A percentile compares a stretch with the other conserved stretches of the same genome.
Conservation (phyloP, 2,329 filamentous ascomycete genomes). For the Scortechinia acanthostroma region DNA sequence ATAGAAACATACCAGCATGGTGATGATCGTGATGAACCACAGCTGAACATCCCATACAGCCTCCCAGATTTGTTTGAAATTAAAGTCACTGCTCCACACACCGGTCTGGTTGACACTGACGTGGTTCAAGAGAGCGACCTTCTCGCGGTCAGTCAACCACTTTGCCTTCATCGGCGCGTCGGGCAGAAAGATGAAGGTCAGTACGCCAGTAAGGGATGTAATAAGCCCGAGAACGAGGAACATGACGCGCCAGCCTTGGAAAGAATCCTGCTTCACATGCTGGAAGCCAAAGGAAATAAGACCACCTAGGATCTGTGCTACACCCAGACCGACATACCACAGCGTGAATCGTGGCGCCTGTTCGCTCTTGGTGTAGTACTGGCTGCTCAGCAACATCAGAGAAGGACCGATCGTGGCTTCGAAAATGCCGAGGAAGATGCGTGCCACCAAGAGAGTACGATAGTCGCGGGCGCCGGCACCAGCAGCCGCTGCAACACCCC, state of each 20-base stretch:
- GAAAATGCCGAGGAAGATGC: slow-evolving; percentile 52
- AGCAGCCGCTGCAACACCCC: slow-evolving; percentile 47
- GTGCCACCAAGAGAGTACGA: slow-evolving; percentile 39
- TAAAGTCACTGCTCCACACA: slow-evolving; percentile 43
- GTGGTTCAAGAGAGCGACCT: slow-evolving; percentile 38
- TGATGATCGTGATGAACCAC: slow-evolving; percentile 37
- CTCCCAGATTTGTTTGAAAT: slow-evolving; percentile 40
- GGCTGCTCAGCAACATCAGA: slow-evolving; percentile 50
- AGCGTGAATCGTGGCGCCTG: slow-evolving; percentile 50
- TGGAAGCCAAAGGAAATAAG: slow-evolving; percentile 45
- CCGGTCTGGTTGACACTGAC: slow-evolving; percentile 51
- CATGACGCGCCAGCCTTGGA: slow-evolving; percentile 38
- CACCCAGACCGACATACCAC: slow-evolving; percentile 53
- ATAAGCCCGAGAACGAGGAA: slow-evolving; percentile 38
- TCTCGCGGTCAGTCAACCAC: slow-evolving; percentile 28
- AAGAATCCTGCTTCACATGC: slow-evolving; percentile 23
- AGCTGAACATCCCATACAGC: slow-evolving; percentile 41
- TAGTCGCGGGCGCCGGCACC: slow-evolving; percentile 46
- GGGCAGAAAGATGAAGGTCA: slow-evolving; percentile 33
- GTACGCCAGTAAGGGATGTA: slow-evolving; percentile 30
- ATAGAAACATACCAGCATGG: slow-evolving; percentile 29
- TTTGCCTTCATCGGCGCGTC: slow-evolving; percentile 36
- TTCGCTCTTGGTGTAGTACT: slow-evolving; percentile 50
- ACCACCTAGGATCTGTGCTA: slow-evolving; percentile 43
- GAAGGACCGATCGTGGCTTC: slow-evolving; percentile 53